Percentiles rank a stretch among this genome's conserved stretches.
Conservation (phyloP, 2,329 filamentous ascomycete genomes). For the Hortaea sp. region DNA sequence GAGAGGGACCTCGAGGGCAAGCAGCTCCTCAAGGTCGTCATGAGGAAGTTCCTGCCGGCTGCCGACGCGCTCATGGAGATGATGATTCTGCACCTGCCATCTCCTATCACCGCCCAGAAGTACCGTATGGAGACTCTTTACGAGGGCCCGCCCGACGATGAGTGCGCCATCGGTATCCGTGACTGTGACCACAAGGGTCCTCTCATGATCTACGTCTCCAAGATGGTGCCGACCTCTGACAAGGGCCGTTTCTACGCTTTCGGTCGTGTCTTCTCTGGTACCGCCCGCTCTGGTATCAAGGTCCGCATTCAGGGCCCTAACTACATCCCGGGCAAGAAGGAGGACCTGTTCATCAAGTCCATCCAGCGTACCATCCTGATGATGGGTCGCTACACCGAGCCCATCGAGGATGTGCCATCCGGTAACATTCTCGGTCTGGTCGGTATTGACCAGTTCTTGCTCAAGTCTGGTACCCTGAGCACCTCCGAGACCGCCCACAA, state of each 20-base stretch:
- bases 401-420: slow-evolving; percentile 96
- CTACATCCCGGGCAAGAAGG: slow-evolving; percentile 97
- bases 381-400: slow-evolving; percentile 99
- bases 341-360: slow-evolving; percentile 97
- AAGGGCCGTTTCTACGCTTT: slow-evolving; percentile 99
- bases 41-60: slow-evolving; percentile 97
- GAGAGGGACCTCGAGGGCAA: slow-evolving; percentile 96
- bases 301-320: slow-evolving; percentile 99
- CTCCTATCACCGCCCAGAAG: slow-evolving; percentile 86
- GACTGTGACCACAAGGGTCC: slow-evolving; percentile 96
- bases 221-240: slow-evolving; percentile 99
- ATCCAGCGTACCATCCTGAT: slow-evolving; percentile 99
- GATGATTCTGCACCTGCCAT: slow-evolving; percentile 99
- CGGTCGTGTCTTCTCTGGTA: slow-evolving; percentile 99
- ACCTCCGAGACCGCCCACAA: slow-evolving; percentile 97
- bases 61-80: slow-evolving; percentile 98
- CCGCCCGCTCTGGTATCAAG: slow-evolving; percentile 94
- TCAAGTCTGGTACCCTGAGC: slow-evolving; percentile 99
- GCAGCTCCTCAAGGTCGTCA: slow-evolving; percentile 92
- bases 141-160: slow-evolving; percentile 91
- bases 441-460: slow-evolving; percentile 99
- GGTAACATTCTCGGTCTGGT: slow-evolving; percentile 99
- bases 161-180: slow-evolving; percentile 89
- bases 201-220: slow-evolving; percentile 99
- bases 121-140: slow-evolving; percentile 99